Conservation (phyloP, 2,329 filamentous ascomycete species). For the Cadophora sp. region DNA sequence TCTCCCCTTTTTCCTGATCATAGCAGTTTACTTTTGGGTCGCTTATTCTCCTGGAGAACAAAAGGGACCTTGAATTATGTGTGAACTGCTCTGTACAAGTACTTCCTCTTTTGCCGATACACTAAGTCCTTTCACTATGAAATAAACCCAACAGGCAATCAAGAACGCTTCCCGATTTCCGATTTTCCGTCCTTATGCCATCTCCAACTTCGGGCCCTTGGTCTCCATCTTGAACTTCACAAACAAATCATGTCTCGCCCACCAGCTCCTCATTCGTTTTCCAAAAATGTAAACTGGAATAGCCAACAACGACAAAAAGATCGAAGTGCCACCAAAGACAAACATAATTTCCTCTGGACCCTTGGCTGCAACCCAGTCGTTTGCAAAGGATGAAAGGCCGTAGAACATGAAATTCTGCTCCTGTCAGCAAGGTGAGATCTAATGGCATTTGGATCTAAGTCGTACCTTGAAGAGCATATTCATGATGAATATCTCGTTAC, state of each 20-base stretch:
- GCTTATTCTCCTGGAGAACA: no score
- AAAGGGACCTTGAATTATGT: no score
- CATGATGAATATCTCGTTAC: slow-evolving; percentile 52
- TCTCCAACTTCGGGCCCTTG: slow-evolving; percentile 20
- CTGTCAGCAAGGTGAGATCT: not conserved
- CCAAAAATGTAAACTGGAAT: slow-evolving; percentile 41
- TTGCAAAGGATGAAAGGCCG: slow-evolving; percentile 50
- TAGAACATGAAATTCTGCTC: slow-evolving; percentile 50
- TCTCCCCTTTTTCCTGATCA: no score
- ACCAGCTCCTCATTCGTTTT: slow-evolving; percentile 39
- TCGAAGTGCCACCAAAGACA: slow-evolving; percentile 43
- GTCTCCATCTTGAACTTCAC: slow-evolving; percentile 25
- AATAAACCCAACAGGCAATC: not conserved
- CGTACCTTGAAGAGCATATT: slow-evolving; percentile 50
- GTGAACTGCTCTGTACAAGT: no score
- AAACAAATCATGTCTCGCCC: slow-evolving; percentile 24
- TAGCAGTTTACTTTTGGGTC: no score
- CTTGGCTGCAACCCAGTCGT: slow-evolving; percentile 47
- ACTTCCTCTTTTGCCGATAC: no score
- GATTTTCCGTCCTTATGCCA: slow-evolving; percentile 3
- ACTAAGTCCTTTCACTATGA: not conserved
- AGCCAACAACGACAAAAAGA: slow-evolving; percentile 27
- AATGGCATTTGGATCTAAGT: no score
- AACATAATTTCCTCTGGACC: slow-evolving; percentile 48
- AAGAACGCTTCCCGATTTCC: no score